A percentile compares a stretch with the other conserved stretches of the same genome.
Evolutionary conservation across 176 grass and related monocot genomes (phyloP).

Genomic region (Oryza nivara): DNA sequence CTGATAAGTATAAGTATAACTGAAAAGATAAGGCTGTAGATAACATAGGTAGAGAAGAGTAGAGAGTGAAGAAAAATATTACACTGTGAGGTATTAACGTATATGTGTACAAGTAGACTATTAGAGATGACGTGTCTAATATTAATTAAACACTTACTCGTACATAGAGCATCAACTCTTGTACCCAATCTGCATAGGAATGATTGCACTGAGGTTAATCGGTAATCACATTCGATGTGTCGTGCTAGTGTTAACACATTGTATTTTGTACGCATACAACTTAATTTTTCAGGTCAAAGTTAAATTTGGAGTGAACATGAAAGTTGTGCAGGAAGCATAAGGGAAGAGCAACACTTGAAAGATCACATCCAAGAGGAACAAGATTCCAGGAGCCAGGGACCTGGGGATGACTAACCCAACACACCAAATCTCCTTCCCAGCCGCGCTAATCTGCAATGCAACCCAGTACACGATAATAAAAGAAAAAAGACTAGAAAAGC

Average conservation of each 20-base stretch:
- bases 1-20: too few species aligned
- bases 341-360: not conserved
- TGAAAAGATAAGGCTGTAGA: too few species aligned
- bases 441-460: too few species aligned
- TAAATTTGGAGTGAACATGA: not conserved
- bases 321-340: not conserved
- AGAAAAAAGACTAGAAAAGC: not conserved
- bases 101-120: too few species aligned
- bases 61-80: too few species aligned
- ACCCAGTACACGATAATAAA: not conserved
- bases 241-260: not conserved
- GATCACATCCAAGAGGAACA: not conserved
- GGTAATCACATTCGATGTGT: not conserved
- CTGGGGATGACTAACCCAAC: not conserved
- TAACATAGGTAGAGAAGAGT: too few species aligned
- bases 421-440: not conserved
- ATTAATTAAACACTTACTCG: too few species aligned
- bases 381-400: not conserved
- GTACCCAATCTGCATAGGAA: too few species aligned
- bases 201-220: too few species aligned
- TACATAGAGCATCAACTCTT: too few species aligned
- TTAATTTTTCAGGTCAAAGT: not conserved
- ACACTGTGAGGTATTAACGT: too few species aligned
- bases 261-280: not conserved
- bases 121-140: too few species aligned